Base-by-base conservation (phyloP, 2,329 filamentous ascomycete genomes). In the Aplosporella prunicola region DNA sequence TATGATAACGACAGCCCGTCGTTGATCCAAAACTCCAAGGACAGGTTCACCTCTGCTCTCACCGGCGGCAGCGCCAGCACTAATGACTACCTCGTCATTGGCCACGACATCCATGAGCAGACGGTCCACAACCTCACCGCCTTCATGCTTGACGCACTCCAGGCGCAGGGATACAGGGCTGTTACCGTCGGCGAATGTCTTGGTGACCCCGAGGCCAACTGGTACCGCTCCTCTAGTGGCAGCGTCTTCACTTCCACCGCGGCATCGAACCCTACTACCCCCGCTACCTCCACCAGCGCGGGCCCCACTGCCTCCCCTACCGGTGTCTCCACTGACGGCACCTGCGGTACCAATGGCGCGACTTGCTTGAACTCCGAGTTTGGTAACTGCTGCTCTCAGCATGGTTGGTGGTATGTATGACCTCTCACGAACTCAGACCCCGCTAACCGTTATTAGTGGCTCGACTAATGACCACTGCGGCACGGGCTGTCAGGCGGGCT, bases 1-100 rank as follows among this genome's bases (percentile, higher is more conserved):
- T 78, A 76, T 64, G 69, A 76, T 49, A 66, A 72, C 35, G 57
- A 66, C 42, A 59, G 64, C 4, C 62, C 71, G 0, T 51, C 57
- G 39, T 46, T 60, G 41, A 69, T 71, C 34, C 62, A 69, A 44
- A 67, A 70, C 53, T 69, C 72, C 48, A 62, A 76, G 60, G 57
- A 69, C 47, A 64, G 61, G 46, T 76, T 78, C 57, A 50, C 57
- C 43, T 51, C 58, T 18, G 66, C 64, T 38, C 64, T 72, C 44
- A 55, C 54, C 18, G 42, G 45, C 22, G 51, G 51, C 27, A 50
- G 47, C 20, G 49, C 50, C 5, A 47, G 48, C 32, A 52, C 51
- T 20, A 46, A 45, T 34, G 48, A 60, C 20, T 74, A 68, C 52
- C 49, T 80, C 40, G 63, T 68, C 16, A 70, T 78, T 46, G 73